phyloP scores from a whole-genome alignment of 345 rosid species.

The Rhodomyrtus tomentosa region DNA sequence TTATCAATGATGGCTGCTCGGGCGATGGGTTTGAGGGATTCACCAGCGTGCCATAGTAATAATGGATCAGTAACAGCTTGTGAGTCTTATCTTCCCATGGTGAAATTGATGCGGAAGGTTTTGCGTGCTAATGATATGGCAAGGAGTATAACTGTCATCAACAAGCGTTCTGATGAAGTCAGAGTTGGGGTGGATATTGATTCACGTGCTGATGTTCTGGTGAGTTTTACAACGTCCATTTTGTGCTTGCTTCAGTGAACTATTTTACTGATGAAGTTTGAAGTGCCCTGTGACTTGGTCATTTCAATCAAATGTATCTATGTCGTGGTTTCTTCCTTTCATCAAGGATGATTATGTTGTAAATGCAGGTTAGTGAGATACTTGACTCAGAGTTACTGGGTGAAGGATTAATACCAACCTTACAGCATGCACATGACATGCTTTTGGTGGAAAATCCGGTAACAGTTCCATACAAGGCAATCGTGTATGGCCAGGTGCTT shows the following conservation, averaged over 20 bases:
- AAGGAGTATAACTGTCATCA: slow-evolving; percentile 38
- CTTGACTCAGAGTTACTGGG: slow-evolving; percentile 91
- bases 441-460: slow-evolving; percentile 69
- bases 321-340: not conserved
- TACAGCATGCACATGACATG: slow-evolving; percentile 81
- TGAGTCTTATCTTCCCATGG: slow-evolving; percentile 95
- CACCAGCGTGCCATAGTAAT: not conserved
- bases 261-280: not conserved
- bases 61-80: slow-evolving; percentile 63
- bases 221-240: slow-evolving; percentile 19
- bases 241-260: not conserved
- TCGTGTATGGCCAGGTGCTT: slow-evolving; percentile 77
- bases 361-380: slow-evolving; percentile 79
- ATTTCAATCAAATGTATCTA: not conserved
- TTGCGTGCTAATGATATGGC: slow-evolving; percentile 57
- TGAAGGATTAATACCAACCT: slow-evolving; percentile 89
- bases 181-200: slow-evolving; percentile 49
- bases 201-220: slow-evolving; percentile 72
- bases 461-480: slow-evolving; percentile 69
- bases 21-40: slow-evolving; percentile 31
- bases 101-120: slow-evolving; percentile 79
- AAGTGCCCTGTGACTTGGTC: not conserved
- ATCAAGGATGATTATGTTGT: not conserved
- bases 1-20: slow-evolving; percentile 91
- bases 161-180: slow-evolving; percentile 77